Evolutionary conservation across 805 yeast genomes (phyloP), one percentile per base, ranked within the genome.

Genomic region (Candida boidinii): DNA sequence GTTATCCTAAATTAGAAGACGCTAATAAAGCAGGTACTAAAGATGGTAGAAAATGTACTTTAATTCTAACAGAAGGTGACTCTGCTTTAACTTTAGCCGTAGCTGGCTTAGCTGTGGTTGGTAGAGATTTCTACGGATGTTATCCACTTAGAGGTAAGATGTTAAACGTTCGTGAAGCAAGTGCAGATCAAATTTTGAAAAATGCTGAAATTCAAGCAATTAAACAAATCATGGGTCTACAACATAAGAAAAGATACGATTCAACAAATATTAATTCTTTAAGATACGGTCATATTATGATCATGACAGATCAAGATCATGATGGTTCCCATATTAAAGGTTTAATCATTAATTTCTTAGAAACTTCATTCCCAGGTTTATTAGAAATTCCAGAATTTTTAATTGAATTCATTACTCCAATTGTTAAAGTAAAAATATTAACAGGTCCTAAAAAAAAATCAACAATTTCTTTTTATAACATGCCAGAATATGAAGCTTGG

Each of bases 221-320:
- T 48, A 92, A 92, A 53, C 87, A 90, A 53, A 92, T 92, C 46
- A 82, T 92, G 65, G 98, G 98, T 15, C 65, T 92, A 35, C 96
- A 88, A 56, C 98, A 92, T 59, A 86, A 82, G 48, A 90, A 86
- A 59, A 67, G 66, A 27, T 92, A 92, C 53, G 61, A 55, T 14
- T 37, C 55, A 1, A 78, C 76, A 15, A 80, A 78, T 42, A 66
- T 82, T 12, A 72, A 73, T 36, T 76, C 80, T 4, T 64, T 92
- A 41, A 76, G 98, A 54, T 92, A 92, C 52, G 98, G 98, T 23
- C 95, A 87, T 54, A 72, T 92, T 32, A 92, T 92, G 97, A 87
- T 92, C 53, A 92, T 92, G 97, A 87, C 98, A 6, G 98, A 92
- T 81, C 98, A 92, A 62, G 98, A 92, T 85, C 95, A 88, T 47